Evolutionary conservation across 1,284 basidiomycete species (phyloP), one percentile per base, ranked within the genome.

Genomic region (Cryptococcus maquisensis): DNA sequence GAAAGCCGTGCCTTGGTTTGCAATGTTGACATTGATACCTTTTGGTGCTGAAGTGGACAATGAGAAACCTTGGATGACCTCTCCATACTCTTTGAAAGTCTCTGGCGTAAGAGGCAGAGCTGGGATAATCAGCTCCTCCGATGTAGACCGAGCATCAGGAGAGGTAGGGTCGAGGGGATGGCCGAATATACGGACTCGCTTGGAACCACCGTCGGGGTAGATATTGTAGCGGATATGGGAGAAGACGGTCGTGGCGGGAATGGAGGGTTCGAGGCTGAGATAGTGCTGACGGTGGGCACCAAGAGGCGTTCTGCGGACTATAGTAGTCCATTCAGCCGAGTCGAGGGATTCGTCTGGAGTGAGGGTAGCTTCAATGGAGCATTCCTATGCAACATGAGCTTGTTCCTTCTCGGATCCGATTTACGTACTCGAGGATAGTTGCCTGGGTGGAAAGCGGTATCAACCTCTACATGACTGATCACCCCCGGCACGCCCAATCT

Each of bases 371-470:
- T 71, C 64, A 43, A 71, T 6, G 12, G 48, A 35, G 16, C 47
- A 52, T 21, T 32, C 32, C 49, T 39, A 16, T 51, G 23, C 2
- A 37, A 38, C 36, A 40, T 24, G 3, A 8, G 40, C 18, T 20
- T n/a, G 1, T 18, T 5, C 26, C 24, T 13, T 39, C 23, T 36
- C 7, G 26, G 7, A 65, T 66, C 64, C 7, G 74, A 88, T 61
- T 37, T 5, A 68, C 71, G 68, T 15, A 77, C 88, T 60, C 93
- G 87, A 8, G 93, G 93, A 69, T 92, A 98, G 75, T 98, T 98
- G 48, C 95, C 95, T 66, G 90, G 90, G 78, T 97, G 98, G 79
- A 95, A 88, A 3, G 87, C 86, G 0, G 95, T 97, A 75, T 98
- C 95, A 55, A 98, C 85, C 72, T 96, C 91, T 28, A 86, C 83